phyloP scores from a whole-genome alignment of 139 green algal genomes.

The Deuterostichococcus epilithicus region DNA sequence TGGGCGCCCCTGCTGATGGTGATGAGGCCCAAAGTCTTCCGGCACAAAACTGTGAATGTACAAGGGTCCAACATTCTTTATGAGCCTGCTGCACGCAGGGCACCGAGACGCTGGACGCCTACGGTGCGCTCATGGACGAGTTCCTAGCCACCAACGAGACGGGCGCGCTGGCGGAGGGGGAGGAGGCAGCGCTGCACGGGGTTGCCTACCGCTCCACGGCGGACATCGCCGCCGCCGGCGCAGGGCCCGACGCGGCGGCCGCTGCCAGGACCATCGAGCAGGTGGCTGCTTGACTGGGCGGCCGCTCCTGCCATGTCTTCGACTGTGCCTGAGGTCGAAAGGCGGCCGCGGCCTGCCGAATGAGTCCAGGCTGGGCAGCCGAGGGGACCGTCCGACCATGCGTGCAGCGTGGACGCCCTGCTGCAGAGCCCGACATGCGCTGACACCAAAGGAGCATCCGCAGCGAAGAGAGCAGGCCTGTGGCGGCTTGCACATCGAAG shows the following conservation, averaged over 20 bases:
- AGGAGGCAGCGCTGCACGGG: not conserved
- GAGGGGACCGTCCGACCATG: too few relatives aligned
- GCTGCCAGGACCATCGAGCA: not conserved
- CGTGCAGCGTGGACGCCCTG: too few relatives aligned
- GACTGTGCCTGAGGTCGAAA: too few relatives aligned
- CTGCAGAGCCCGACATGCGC: too few relatives aligned
- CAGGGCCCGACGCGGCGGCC: not conserved
- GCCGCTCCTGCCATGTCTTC: too few relatives aligned
- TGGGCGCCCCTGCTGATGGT: not conserved
- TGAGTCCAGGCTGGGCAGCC: too few relatives aligned
- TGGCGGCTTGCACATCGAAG: too few relatives aligned
- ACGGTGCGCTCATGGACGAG: conserved; percentile 66
- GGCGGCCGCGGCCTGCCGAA: too few relatives aligned
- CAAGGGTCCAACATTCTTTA: not conserved
- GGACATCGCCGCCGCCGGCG: not conserved
- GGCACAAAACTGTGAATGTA: not conserved
- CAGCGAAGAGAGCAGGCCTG: too few relatives aligned
- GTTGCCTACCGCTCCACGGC: not conserved
- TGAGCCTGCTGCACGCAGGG: not conserved
- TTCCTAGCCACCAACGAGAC: conserved; percentile 55
- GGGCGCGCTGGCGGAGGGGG: conserved; percentile 16
- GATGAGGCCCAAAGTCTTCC: not conserved
- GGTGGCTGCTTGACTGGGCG: too few relatives aligned
- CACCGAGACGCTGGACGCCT: conserved; percentile 20
- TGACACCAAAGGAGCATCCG: too few relatives aligned